Percentiles rank a stretch among this genome's conserved stretches.
Evolutionary conservation across 2,329 filamentous ascomycete genomes (phyloP).

Genomic region (Claviceps spartinae): DNA sequence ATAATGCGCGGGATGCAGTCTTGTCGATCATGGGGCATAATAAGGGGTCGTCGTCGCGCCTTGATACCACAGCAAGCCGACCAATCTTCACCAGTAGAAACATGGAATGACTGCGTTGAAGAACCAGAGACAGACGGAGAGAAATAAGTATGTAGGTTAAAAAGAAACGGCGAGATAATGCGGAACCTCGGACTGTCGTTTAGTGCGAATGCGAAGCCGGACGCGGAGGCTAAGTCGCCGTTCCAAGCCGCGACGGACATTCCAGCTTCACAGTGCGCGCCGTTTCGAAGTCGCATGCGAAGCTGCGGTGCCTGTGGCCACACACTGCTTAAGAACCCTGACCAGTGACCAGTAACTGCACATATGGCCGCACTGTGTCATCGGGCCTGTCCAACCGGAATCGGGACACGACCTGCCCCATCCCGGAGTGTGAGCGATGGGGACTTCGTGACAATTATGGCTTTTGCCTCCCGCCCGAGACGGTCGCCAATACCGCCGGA

Average conservation of each 20-base stretch:
- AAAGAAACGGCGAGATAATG: not conserved
- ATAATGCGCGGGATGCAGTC: not conserved
- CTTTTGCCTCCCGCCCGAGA: too few relatives aligned
- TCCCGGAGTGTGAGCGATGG: too few relatives aligned
- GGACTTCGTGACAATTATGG: too few relatives aligned
- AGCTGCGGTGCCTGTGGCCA: too few relatives aligned
- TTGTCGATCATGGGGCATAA: not conserved
- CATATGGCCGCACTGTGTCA: too few relatives aligned
- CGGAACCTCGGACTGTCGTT: not conserved
- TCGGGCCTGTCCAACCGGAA: too few relatives aligned
- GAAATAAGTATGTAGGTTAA: not conserved
- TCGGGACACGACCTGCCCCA: too few relatives aligned
- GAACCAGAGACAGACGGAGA: not conserved
- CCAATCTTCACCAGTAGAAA: not conserved
- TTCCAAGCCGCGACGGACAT: not conserved
- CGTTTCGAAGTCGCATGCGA: not conserved
- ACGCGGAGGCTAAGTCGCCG: not conserved
- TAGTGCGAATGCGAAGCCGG: not conserved
- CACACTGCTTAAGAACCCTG: too few relatives aligned
- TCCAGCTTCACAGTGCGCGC: not conserved
- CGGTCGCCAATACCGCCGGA: too few relatives aligned
- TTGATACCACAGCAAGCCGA: not conserved
- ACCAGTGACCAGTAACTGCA: too few relatives aligned
- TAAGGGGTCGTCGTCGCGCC: not conserved
- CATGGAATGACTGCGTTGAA: not conserved